Evolutionary conservation across 768 basidiomycete species (phyloP).

Genomic region (Pleurotus eryngii): DNA sequence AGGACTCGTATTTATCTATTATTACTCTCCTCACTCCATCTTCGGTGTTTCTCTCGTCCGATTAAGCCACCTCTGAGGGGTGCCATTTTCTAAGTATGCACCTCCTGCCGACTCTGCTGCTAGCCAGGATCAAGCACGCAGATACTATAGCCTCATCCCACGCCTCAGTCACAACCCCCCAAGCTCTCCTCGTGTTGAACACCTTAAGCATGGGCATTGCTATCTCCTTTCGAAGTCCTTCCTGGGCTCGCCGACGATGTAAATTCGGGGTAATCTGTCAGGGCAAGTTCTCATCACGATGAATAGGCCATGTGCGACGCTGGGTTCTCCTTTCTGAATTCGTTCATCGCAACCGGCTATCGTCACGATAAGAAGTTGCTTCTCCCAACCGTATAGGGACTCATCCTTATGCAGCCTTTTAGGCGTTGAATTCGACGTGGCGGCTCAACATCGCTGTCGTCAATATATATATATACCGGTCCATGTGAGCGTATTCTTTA

Average conservation of each 20-base stretch:
- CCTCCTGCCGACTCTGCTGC: no score
- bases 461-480: background rate
- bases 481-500: constrained; percentile 3
- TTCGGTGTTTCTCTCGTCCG: background rate
- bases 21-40: background rate
- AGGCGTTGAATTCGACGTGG: constrained; percentile 5
- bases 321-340: background rate
- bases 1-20: constrained; percentile 4
- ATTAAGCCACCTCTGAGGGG: background rate
- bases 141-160: no score
- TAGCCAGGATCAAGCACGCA: no score
- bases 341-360: background rate
- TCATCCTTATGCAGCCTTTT: background rate
- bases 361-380: background rate
- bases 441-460: background rate
- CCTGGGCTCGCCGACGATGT: no score
- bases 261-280: no score
- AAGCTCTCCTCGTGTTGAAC: no score
- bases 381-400: background rate
- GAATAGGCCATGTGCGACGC: constrained; percentile 2
- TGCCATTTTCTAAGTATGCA: no score
- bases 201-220: no score
- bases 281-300: background rate
- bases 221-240: no score
- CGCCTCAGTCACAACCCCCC: no score